Base-by-base conservation (phyloP, 192 early-diverging fungal species). In the Gryganskiella cystojenkinii region DNA sequence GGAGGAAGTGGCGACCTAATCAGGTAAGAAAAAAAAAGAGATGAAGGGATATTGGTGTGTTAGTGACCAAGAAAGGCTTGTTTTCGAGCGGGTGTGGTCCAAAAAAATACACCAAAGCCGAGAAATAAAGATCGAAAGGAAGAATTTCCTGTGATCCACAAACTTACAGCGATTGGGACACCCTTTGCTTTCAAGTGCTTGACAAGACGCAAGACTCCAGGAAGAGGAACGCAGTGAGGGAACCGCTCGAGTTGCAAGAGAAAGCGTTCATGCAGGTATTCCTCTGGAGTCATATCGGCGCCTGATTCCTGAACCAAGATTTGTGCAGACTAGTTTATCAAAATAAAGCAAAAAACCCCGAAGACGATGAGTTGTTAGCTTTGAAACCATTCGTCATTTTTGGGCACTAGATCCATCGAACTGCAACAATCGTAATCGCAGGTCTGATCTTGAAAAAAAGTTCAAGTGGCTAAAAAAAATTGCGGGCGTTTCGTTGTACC, bases 1-100 rank as follows among this genome's bases (percentile, higher is more conserved):
- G 7, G 95, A 97, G 56, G 92, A 92, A 2, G 97, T 98, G 0
- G 95, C 93, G 1, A 91, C 89, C 85, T 87, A 64, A 13, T 44
- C 14, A 8, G 50, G 0, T 17, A 30, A 1, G 14, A 47, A 63
- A 49, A 42, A 30, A 52, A 61, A 24, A 40, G n/a, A 47, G 8
- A 20, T 35, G 13, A 57, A 22, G 11, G 37, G 20, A 19, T 9
- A 17, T 2, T 6, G 31, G 31, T 20, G 34, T 25, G 42, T 7
- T 15, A 28, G 13, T 34, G 46, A 46, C 8, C 17, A 14, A 57
- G 17, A 3, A 25, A 14, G n/a, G n/a, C n/a, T n/a, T n/a, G n/a
- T n/a, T n/a, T n/a, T n/a, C n/a, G n/a, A n/a, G n/a, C n/a, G n/a
- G n/a, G n/a, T n/a, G n/a, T n/a, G n/a, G n/a, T n/a, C n/a, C n/a